Conservation (phyloP, 2,329 filamentous ascomycete species). For the Iodosphaeria phyllophila region DNA sequence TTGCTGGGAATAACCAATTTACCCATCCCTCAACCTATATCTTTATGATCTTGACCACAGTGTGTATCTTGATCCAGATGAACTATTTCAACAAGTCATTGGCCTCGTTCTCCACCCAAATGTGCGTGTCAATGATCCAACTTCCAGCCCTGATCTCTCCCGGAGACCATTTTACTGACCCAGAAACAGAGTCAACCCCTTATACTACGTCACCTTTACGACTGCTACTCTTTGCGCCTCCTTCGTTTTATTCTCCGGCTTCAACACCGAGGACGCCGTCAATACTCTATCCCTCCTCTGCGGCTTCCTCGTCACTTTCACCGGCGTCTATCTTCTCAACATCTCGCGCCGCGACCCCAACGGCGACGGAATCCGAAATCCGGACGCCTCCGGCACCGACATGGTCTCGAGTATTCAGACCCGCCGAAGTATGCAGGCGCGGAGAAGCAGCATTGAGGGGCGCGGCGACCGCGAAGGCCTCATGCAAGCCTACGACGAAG, state of each 20-base stretch:
- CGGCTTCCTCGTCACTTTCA: constrained; percentile 88
- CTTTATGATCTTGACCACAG: constrained; percentile 79
- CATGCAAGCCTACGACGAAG: constrained; percentile 79
- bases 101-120: constrained; percentile 90
- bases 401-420: constrained; percentile 80
- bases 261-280: constrained; percentile 83
- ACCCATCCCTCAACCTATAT: constrained; percentile 90
- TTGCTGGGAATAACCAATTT: constrained; percentile 90
- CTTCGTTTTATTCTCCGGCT: constrained; percentile 88
- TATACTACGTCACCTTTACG: constrained; percentile 96
- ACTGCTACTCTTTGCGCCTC: constrained; percentile 87
- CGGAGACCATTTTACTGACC: constrained; percentile 10
- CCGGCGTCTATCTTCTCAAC: constrained; percentile 88
- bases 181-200: constrained; percentile 59
- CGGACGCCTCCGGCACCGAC: constrained; percentile 77
- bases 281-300: constrained; percentile 85
- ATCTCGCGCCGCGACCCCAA: constrained; percentile 85
- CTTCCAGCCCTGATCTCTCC: background rate
- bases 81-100: constrained; percentile 99
- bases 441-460: constrained; percentile 53
- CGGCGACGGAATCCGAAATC: constrained; percentile 45
- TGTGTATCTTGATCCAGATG: constrained; percentile 98
- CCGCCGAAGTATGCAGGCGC: constrained; percentile 78
- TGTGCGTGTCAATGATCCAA: constrained; percentile 38
- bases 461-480: constrained; percentile 58